Evolutionary conservation across 345 rosid species (phyloP).

Genomic region (Aurinia saxatilis): DNA sequence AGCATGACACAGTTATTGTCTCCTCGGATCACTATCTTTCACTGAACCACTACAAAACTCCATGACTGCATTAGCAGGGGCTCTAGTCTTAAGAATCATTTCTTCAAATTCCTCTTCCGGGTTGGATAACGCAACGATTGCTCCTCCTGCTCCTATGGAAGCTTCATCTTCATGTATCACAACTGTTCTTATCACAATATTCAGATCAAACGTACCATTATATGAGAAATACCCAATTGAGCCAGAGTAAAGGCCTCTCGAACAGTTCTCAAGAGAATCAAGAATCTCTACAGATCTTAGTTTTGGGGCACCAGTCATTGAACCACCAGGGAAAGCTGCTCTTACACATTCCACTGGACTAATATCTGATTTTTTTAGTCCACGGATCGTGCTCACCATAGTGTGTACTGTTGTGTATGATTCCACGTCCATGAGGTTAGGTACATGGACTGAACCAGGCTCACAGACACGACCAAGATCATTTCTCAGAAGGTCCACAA

Average conservation of each 20-base stretch:
- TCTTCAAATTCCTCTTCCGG: slow-evolving; percentile 90
- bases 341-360: slow-evolving; percentile 64
- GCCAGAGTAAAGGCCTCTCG: slow-evolving; percentile 89
- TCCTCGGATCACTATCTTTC: not conserved
- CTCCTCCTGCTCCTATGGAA: slow-evolving; percentile 91
- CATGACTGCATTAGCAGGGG: slow-evolving; percentile 66
- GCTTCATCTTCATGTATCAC: slow-evolving; percentile 82
- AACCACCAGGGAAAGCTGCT: slow-evolving; percentile 95
- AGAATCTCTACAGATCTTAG: slow-evolving; percentile 84
- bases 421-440: slow-evolving; percentile 88
- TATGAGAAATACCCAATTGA: slow-evolving; percentile 88
- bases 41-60: slow-evolving; percentile 32
- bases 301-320: slow-evolving; percentile 99
- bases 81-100: slow-evolving; percentile 75
- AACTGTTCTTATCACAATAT: slow-evolving; percentile 84
- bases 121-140: slow-evolving; percentile 68
- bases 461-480: slow-evolving; percentile 92
- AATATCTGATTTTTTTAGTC: slow-evolving; percentile 48
- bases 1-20: not conserved
- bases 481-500: slow-evolving; percentile 89
- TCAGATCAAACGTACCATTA: slow-evolving; percentile 78
- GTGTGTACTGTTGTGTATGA: slow-evolving; percentile 95
- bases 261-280: slow-evolving; percentile 69
- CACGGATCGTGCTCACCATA: slow-evolving; percentile 87
- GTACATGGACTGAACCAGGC: slow-evolving; percentile 92